Evolutionary conservation across 495 filamentous ascomycete genomes (phyloP).

Genomic region (Neurospora sp.): DNA sequence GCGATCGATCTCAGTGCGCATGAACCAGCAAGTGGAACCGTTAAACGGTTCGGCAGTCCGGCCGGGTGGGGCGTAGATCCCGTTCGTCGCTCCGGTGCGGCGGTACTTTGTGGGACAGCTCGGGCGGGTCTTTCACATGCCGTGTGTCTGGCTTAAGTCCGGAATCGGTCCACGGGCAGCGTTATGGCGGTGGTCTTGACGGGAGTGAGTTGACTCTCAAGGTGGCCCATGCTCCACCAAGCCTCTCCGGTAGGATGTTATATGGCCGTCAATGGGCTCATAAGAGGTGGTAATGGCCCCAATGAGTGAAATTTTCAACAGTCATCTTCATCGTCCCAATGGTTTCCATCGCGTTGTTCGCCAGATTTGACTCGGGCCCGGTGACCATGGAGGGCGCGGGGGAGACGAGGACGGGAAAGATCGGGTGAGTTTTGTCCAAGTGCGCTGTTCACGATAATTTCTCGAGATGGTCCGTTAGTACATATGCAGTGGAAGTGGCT

Average conservation of each 20-base stretch:
- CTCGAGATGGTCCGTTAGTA: constrained; percentile 4
- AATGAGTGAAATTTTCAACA: not conserved
- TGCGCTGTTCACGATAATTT: constrained; percentile 12
- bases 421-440: not conserved
- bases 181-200: not conserved
- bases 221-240: not conserved
- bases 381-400: not conserved
- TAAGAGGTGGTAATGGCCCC: not conserved
- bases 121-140: not conserved
- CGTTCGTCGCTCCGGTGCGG: not conserved
- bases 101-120: not conserved
- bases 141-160: not conserved
- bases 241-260: not conserved
- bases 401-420: not conserved
- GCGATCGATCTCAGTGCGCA: not conserved
- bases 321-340: not conserved
- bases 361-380: not conserved
- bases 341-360: not conserved
- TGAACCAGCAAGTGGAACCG: not conserved
- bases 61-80: not conserved
- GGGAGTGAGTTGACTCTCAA: not conserved
- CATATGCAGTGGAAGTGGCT: not conserved
- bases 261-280: not conserved
- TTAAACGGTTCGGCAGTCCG: not conserved
- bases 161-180: not conserved